phyloP scores from a whole-genome alignment of 2,329 filamentous ascomycete species.

The Fusarium sororula region DNA sequence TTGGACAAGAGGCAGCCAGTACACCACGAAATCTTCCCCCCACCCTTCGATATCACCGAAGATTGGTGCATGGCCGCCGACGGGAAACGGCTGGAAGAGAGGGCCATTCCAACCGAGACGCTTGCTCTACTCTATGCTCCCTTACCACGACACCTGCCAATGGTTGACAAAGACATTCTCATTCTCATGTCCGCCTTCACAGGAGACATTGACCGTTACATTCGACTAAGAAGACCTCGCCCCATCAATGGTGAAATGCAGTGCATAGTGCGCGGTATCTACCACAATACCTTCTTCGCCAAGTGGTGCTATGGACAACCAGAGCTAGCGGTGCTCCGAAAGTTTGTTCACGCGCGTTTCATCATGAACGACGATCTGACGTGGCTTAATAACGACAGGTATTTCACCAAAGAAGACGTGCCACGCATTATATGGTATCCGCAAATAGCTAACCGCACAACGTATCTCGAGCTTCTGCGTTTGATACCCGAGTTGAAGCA shows the following conservation, averaged over 20 bases:
- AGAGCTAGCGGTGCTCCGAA: neutral
- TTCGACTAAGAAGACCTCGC: constrained; percentile 45
- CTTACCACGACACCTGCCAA: constrained; percentile 49
- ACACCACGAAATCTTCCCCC: neutral
- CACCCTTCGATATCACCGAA: constrained; percentile 8
- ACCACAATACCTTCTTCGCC: neutral
- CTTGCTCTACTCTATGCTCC: constrained; percentile 27
- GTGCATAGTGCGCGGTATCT: constrained; percentile 9
- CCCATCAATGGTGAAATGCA: neutral
- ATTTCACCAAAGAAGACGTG: neutral
- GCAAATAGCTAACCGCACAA: neutral
- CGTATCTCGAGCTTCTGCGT: neutral
- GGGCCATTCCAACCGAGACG: neutral
- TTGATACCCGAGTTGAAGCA: neutral
- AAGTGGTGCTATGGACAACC: neutral
- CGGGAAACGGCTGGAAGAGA: neutral
- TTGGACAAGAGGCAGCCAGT: neutral
- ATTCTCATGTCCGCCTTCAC: constrained; percentile 50
- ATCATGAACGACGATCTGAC: neutral
- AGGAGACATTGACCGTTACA: constrained; percentile 53
- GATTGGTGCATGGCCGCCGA: neutral
- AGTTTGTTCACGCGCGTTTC: neutral
- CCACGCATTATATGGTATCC: neutral
- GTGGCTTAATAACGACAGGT: neutral
- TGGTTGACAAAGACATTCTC: constrained; percentile 49